Conservation (phyloP, 106 monocot genomes). For the Amphibolis antarctica region DNA sequence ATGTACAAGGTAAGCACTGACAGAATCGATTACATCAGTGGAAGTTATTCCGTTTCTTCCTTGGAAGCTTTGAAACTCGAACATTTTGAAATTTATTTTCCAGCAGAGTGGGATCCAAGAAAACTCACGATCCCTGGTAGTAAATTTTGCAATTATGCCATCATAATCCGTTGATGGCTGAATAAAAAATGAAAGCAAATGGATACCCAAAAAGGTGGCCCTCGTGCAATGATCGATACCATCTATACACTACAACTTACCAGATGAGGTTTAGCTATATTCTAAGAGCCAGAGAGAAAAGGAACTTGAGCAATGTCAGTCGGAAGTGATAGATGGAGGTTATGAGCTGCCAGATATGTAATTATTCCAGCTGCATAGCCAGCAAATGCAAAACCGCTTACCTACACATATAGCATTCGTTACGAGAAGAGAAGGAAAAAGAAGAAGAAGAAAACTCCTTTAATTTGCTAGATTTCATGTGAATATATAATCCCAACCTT, state of each 20-base stretch:
- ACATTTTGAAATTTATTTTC: no score
- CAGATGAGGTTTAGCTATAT: not conserved
- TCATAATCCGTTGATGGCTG: no score
- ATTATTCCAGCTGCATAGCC: conserved; percentile 91
- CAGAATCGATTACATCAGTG: no score
- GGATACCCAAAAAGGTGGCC: not conserved
- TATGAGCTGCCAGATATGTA: conserved; percentile 52
- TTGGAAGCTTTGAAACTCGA: no score
- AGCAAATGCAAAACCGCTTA: conserved; percentile 93
- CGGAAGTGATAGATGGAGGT: conserved; percentile 46
- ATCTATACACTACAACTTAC: no score
- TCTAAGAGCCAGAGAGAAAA: conserved; percentile 58
- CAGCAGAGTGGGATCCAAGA: no score
- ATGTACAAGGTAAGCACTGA: no score
- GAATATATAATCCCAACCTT: conserved; percentile 40
- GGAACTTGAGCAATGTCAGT: conserved; percentile 53
- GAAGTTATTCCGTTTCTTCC: no score
- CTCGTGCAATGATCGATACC: not conserved
- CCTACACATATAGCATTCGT: conserved; percentile 27
- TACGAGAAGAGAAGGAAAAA: not conserved
- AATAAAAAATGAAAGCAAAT: no score
- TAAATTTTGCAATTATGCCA: no score
- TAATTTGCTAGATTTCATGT: not conserved
- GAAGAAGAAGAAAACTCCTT: no score
- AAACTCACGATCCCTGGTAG: no score